phyloP scores from a whole-genome alignment of 2,329 filamentous ascomycete species.

The Xylariales sp. region DNA sequence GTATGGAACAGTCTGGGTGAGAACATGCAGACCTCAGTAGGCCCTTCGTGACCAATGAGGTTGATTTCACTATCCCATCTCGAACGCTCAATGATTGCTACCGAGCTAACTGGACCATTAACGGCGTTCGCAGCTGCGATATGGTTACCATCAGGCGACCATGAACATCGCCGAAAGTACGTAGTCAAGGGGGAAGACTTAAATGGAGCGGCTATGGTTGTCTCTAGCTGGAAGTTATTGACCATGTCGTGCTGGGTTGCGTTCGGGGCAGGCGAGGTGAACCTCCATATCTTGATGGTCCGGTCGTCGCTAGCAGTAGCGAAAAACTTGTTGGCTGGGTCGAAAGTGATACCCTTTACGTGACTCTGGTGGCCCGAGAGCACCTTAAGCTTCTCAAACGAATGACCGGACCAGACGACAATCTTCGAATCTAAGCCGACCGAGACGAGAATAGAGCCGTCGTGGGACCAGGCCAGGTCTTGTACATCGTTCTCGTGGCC shows the following conservation, averaged over 20 bases:
- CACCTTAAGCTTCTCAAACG: conserved; percentile 96
- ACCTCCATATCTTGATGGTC: conserved; percentile 94
- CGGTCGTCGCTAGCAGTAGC: conserved; percentile 96
- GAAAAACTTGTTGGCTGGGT: conserved; percentile 98
- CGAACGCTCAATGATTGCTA: conserved; percentile 89
- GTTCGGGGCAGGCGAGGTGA: conserved; percentile 85
- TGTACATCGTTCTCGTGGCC: conserved; percentile 99
- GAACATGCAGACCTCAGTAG: conserved; percentile 95
- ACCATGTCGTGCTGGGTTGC: conserved; percentile 92
- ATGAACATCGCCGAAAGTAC: conserved; percentile 93
- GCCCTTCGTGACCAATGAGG: conserved; percentile 92
- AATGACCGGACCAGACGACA: conserved; percentile 96
- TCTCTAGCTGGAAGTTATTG: conserved; percentile 93
- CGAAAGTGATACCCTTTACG: conserved; percentile 97
- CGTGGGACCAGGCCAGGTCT: conserved; percentile 93
- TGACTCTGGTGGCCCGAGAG: conserved; percentile 91
- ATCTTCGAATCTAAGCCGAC: conserved; percentile 97
- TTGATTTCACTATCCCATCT: conserved; percentile 97
- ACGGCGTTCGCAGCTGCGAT: conserved; percentile 96
- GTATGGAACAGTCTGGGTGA: conserved; percentile 85
- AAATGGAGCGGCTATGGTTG: conserved; percentile 81
- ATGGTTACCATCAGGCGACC: conserved; percentile 95
- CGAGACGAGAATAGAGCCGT: conserved; percentile 92
- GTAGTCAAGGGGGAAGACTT: conserved; percentile 89
- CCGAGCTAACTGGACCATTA: conserved; percentile 94